A percentile compares a stretch with the other conserved stretches of the same genome.
phyloP scores from a whole-genome alignment of 805 yeast species.

The Candida verbasci region DNA sequence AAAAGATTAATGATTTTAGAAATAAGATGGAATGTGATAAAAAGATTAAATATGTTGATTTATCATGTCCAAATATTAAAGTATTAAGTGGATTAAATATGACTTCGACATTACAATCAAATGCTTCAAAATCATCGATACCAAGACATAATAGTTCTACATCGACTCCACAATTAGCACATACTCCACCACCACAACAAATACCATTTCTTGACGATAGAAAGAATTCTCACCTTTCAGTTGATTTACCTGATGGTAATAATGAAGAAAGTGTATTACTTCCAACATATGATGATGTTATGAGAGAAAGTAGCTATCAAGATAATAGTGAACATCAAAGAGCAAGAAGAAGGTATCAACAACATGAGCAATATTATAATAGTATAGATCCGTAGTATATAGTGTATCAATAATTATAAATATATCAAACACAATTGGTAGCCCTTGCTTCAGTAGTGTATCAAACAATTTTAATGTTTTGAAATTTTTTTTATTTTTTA shows the following conservation, averaged over 20 bases:
- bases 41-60: constrained; percentile 25
- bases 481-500: background rate
- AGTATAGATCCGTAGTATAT: constrained; percentile 13
- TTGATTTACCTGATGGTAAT: background rate
- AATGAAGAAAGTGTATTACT: constrained; percentile 6
- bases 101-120: constrained; percentile 21
- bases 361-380: constrained; percentile 23
- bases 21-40: constrained; percentile 15
- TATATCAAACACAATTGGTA: background rate
- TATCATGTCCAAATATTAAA: constrained; percentile 26
- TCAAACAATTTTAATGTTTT: background rate
- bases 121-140: constrained; percentile 20
- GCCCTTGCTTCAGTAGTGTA: background rate
- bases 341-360: constrained; percentile 31
- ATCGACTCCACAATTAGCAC: background rate
- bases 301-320: constrained; percentile 26
- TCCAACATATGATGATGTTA: constrained; percentile 37
- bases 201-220: background rate
- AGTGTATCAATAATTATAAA: no score
- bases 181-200: background rate
- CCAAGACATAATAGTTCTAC: constrained; percentile 7
- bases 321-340: constrained; percentile 28
- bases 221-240: constrained; percentile 1
- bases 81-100: constrained; percentile 30
- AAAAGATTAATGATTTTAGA: constrained; percentile 17